Evolutionary conservation across 768 basidiomycete species (phyloP).

Genomic region (Mycena alexandri): DNA sequence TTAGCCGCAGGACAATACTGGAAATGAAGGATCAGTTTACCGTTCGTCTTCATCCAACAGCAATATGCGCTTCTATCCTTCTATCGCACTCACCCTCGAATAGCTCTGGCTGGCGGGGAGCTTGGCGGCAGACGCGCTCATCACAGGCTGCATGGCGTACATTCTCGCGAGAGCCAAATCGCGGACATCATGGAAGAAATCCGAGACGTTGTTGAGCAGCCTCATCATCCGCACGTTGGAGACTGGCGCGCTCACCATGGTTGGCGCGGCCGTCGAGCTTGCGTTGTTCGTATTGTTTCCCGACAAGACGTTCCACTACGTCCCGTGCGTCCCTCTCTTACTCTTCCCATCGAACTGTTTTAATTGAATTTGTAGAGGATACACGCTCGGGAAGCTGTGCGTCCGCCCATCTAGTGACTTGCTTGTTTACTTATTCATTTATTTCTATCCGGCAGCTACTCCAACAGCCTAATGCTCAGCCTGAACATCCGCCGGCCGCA

Average conservation of each 20-base stretch:
- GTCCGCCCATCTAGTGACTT: not conserved
- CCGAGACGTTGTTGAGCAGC: not conserved
- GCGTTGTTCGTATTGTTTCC: not conserved
- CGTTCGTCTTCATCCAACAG: too few relatives aligned
- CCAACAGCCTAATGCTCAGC: conserved; percentile 6
- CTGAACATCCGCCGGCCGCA: not conserved
- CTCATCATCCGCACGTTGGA: not conserved
- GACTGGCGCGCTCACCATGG: conserved; percentile 1
- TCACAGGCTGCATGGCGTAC: not conserved
- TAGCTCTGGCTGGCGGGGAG: too few relatives aligned
- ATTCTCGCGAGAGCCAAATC: not conserved
- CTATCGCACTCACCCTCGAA: too few relatives aligned
- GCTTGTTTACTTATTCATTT: not conserved
- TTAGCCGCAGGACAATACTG: too few relatives aligned
- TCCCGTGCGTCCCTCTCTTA: not conserved
- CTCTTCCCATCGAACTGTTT: not conserved
- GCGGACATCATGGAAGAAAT: conserved; percentile 3
- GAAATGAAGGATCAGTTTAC: too few relatives aligned
- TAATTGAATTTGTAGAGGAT: not conserved
- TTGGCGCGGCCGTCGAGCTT: conserved; percentile 5
- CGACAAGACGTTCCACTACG: not conserved
- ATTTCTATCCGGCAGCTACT: not conserved
- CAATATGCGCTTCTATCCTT: too few relatives aligned
- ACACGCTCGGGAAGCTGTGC: conserved; percentile 4
- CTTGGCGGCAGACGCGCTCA: not conserved